Evolutionary conservation across 768 basidiomycete genomes (phyloP).

Genomic region (Lactarius evosmus): DNA sequence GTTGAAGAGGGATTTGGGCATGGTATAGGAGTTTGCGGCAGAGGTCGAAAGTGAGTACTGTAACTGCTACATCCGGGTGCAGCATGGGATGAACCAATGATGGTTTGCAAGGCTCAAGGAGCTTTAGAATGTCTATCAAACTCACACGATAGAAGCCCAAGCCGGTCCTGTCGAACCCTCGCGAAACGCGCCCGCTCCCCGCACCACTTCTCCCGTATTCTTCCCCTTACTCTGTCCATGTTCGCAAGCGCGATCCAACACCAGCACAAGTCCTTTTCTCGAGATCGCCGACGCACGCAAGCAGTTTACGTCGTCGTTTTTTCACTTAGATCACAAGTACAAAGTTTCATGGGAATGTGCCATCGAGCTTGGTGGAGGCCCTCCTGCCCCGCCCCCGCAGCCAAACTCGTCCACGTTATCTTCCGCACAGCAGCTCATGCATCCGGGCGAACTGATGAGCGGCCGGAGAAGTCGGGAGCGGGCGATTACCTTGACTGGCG

Average conservation of each 20-base stretch:
- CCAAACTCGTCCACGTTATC: conserved; percentile 22
- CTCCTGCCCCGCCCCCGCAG: conserved; percentile 32
- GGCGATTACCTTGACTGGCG: conserved; percentile 69
- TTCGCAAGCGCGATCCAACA: conserved; percentile 54
- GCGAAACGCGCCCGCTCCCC: conserved; percentile 35
- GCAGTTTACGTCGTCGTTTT: conserved; percentile 55
- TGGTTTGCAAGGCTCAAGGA: conserved; percentile 61
- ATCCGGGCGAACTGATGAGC: conserved; percentile 32
- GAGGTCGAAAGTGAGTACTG: conserved; percentile 72
- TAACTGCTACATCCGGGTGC: neutral
- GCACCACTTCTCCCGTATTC: conserved; percentile 50
- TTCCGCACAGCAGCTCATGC: conserved; percentile 38
- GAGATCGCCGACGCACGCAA: conserved; percentile 40
- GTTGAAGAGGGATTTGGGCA: conserved; percentile 68
- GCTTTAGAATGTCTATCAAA: conserved; percentile 55
- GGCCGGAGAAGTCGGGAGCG: conserved; percentile 52
- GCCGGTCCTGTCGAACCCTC: conserved; percentile 44
- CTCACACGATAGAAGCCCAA: conserved; percentile 55
- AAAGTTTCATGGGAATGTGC: conserved; percentile 90
- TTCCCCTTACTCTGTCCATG: conserved; percentile 45
- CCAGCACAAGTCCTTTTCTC: conserved; percentile 39
- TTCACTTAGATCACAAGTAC: conserved; percentile 69
- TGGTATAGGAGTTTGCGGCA: conserved; percentile 83
- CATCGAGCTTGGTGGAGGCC: conserved; percentile 76
- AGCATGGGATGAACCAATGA: conserved; percentile 20